Conservation (phyloP, 306 rosid species). For the Datisca glomerata region DNA sequence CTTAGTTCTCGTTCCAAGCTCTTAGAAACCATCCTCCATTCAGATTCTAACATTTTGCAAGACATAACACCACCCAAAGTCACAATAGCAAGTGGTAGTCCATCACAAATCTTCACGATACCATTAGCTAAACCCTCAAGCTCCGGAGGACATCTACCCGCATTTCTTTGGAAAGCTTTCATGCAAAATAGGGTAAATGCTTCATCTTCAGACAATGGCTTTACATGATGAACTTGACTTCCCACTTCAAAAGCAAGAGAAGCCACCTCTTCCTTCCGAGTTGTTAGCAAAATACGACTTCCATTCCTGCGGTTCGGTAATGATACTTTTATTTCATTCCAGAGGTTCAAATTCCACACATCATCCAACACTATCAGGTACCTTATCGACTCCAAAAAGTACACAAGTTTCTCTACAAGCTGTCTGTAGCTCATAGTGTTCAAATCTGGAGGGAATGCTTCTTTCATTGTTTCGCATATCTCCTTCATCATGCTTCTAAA, state of each 20-base stretch:
- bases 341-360: not conserved
- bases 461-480: not conserved
- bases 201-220: not conserved
- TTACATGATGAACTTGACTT: constrained; percentile 1
- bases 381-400: not conserved
- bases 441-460: constrained; percentile 1
- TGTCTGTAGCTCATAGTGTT: not conserved
- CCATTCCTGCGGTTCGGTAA: not conserved
- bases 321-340: not conserved
- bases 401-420: not conserved
- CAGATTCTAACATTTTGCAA: not conserved
- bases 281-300: constrained; percentile 13
- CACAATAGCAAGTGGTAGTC: constrained; percentile 12
- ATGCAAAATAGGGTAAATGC: constrained; percentile 10
- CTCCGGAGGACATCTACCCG: constrained; percentile 1
- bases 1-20: constrained; percentile 9
- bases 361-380: not conserved
- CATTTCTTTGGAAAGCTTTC: constrained; percentile 3
- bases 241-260: constrained; percentile 1
- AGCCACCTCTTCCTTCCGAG: constrained; percentile 13
- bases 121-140: not conserved
- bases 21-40: constrained; percentile 11
- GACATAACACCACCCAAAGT: constrained; percentile 12
- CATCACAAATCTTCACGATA: constrained; percentile 8
- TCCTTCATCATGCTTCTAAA: constrained; percentile 8